These are phyloP conservation scores for Oryza meridionalis DNA, from an alignment of 176 grass and related monocot species.

Conservation along the genomic window DNA sequence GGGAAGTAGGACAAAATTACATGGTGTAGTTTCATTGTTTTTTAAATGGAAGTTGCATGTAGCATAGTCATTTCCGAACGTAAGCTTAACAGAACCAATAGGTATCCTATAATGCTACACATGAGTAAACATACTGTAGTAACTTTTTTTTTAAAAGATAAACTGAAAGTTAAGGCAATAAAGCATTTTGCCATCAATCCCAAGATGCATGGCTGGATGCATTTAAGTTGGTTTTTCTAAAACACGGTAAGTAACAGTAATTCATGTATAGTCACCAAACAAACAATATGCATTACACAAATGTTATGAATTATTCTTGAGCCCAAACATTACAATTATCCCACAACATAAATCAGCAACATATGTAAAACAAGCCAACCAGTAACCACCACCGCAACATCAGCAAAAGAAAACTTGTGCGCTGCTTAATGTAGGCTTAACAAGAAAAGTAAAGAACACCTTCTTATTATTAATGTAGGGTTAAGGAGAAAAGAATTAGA, in stretches of 20 bases:
- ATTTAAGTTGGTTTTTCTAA: constrained; percentile 4
- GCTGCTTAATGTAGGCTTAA: neutral
- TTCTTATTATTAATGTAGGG: neutral
- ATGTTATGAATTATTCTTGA: neutral
- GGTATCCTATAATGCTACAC: no score
- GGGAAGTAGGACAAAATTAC: neutral
- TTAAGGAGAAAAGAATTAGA: neutral
- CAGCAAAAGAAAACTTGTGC: neutral
- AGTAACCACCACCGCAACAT: neutral
- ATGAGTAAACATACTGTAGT: no score
- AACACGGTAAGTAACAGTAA: neutral
- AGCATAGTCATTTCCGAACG: neutral
- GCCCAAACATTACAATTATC: neutral
- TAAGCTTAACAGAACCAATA: neutral
- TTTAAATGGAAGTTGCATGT: neutral
- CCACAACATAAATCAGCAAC: constrained; percentile 2
- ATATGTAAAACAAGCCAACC: neutral
- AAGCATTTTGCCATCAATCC: neutral
- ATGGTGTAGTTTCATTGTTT: neutral
- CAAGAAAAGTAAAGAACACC: neutral
- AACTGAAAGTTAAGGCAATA: neutral
- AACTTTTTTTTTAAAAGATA: neutral
- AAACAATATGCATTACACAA: constrained; percentile 10
- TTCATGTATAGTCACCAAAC: neutral
- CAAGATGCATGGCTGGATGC: neutral